These are phyloP conservation scores for Tulasnella sp. DNA, from an alignment of 768 basidiomycete genomes.

Conservation along the genomic window DNA sequence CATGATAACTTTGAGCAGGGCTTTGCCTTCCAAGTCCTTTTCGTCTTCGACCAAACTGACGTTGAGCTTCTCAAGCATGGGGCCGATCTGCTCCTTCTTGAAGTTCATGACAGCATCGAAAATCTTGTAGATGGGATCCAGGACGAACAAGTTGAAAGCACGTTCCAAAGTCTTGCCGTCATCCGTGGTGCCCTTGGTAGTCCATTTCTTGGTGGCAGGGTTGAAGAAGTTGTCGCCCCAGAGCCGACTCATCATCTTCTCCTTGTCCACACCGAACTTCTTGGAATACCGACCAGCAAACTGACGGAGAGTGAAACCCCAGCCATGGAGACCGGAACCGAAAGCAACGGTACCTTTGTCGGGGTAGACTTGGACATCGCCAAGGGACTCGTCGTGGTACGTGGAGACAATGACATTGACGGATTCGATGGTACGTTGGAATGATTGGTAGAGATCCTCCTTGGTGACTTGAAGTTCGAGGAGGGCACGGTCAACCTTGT, in stretches of 20 bases:
- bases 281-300: constrained; percentile 91
- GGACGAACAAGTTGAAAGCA: constrained; percentile 96
- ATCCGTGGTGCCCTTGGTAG: constrained; percentile 56
- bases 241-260: constrained; percentile 93
- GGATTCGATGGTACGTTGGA: constrained; percentile 92
- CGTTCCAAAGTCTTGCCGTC: constrained; percentile 92
- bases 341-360: constrained; percentile 98
- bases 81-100: constrained; percentile 77
- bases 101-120: constrained; percentile 99
- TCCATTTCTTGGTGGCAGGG: constrained; percentile 92
- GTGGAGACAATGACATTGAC: constrained; percentile 99
- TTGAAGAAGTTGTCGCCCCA: constrained; percentile 99
- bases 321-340: constrained; percentile 98
- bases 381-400: constrained; percentile 85
- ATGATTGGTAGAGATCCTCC: constrained; percentile 95
- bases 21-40: constrained; percentile 89
- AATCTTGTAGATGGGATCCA: constrained; percentile 97
- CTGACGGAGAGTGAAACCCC: constrained; percentile 98
- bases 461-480: constrained; percentile 96
- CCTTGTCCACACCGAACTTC: constrained; percentile 98
- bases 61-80: constrained; percentile 94
- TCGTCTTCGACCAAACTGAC: constrained; percentile 79
- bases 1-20: constrained; percentile 94
- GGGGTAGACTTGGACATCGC: constrained; percentile 98
- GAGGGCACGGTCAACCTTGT: constrained; percentile 99